Percentiles rank a stretch among this genome's conserved stretches.
Evolutionary conservation across 306 rosid species (phyloP).

Genomic region (Luffa acutangula): DNA sequence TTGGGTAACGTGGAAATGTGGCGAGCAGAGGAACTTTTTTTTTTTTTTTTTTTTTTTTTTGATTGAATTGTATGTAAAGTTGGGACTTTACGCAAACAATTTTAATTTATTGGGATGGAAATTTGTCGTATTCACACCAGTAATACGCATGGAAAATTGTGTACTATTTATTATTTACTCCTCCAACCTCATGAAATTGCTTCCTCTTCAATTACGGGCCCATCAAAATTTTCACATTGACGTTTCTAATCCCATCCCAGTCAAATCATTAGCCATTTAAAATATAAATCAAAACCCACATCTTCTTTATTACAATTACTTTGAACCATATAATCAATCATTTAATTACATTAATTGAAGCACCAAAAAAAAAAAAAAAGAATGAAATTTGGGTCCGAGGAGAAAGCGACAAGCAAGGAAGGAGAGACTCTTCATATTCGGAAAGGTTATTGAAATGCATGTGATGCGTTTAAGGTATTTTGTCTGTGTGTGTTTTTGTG

Average conservation of each 20-base stretch:
- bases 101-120: neutral
- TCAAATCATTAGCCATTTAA: too few species aligned
- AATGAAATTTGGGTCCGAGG: neutral
- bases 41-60: neutral
- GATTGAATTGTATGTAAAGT: neutral
- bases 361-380: neutral
- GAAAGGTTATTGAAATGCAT: constrained; percentile 9
- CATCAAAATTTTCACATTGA: neutral
- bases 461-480: constrained; percentile 6
- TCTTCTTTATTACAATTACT: neutral
- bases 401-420: neutral
- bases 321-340: neutral
- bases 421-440: constrained; percentile 5
- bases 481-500: neutral
- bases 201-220: neutral
- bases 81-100: neutral
- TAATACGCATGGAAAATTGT: neutral
- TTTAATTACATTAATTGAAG: neutral
- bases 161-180: neutral
- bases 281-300: too few species aligned
- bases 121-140: constrained; percentile 7
- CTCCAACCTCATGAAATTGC: neutral
- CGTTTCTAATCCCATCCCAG: too few species aligned
- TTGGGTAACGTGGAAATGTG: neutral
- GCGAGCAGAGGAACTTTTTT: neutral